These are phyloP conservation scores for Micractinium sp. DNA, from an alignment of 139 green algal species.

Conservation along the genomic window DNA sequence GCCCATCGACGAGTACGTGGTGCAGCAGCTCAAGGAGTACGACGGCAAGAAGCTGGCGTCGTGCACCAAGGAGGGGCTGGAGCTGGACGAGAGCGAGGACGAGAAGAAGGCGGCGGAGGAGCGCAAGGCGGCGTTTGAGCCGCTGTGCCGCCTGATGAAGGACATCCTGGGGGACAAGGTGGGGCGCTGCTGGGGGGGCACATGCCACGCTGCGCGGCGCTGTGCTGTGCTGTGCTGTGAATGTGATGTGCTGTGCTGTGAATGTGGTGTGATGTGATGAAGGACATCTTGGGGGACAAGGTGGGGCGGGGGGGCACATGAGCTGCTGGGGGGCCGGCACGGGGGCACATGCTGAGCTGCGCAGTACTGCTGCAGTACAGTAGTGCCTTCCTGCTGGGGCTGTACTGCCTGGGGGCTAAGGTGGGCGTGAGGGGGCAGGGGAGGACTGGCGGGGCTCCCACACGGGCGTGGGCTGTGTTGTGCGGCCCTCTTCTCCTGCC, in stretches of 20 bases:
- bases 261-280: constrained; percentile 67
- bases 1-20: constrained; percentile 99
- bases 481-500: not conserved
- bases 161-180: constrained; percentile 99
- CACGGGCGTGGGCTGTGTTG: too few relatives aligned
- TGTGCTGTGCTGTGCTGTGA: not conserved
- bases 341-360: too few relatives aligned
- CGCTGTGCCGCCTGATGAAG: constrained; percentile 95
- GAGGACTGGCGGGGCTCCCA: too few relatives aligned
- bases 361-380: too few relatives aligned
- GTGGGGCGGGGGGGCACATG: constrained; percentile 56
- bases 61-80: constrained; percentile 97
- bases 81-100: constrained; percentile 78
- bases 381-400: too few relatives aligned
- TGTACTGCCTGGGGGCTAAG: too few relatives aligned
- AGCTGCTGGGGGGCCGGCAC: not conserved
- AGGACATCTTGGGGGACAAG: constrained; percentile 99
- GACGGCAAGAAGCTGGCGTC: constrained; percentile 99
- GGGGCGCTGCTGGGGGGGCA: not conserved
- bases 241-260: not conserved
- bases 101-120: constrained; percentile 90
- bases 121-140: constrained; percentile 95
- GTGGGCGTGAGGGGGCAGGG: too few relatives aligned
- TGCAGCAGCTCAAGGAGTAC: constrained; percentile 99
- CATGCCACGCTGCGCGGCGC: too few relatives aligned